These are phyloP conservation scores for Asterophora parasitica DNA, from an alignment of 768 basidiomycete species.

Conservation along the genomic window DNA sequence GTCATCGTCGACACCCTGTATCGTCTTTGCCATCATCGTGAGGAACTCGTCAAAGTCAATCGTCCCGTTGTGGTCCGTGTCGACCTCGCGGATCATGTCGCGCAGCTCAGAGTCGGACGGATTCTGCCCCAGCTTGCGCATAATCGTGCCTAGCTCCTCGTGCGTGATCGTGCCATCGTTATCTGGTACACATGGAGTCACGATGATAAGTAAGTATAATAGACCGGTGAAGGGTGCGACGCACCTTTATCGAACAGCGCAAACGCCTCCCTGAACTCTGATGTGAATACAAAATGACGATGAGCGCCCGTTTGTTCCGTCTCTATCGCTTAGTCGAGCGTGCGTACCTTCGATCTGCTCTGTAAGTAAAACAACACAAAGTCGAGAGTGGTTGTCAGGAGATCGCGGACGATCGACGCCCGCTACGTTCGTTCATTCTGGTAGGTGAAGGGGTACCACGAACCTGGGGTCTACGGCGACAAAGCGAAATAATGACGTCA, in stretches of 20 bases:
- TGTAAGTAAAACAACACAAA: background rate
- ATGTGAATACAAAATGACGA: background rate
- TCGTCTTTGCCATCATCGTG: constrained; percentile 40
- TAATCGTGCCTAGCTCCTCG: constrained; percentile 43
- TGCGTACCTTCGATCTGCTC: constrained; percentile 13
- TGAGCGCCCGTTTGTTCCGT: background rate
- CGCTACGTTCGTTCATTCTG: too few relatives aligned
- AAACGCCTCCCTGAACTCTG: constrained; percentile 23
- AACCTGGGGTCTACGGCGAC: constrained; percentile 9
- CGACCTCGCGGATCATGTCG: constrained; percentile 47
- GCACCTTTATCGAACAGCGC: constrained; percentile 23
- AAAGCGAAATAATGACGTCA: background rate
- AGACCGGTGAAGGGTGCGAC: constrained; percentile 6
- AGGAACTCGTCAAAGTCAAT: constrained; percentile 47
- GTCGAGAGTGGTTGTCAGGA: too few relatives aligned
- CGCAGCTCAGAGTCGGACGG: constrained; percentile 45
- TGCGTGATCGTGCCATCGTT: constrained; percentile 47
- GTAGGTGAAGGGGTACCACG: background rate
- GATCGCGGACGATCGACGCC: too few relatives aligned
- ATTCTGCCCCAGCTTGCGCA: constrained; percentile 45
- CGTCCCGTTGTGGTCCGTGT: constrained; percentile 38
- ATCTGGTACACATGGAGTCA: constrained; percentile 23
- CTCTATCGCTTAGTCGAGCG: too few relatives aligned
- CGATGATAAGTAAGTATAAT: too few relatives aligned
- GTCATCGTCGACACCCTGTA: constrained; percentile 36